These are phyloP conservation scores for Apiospora arundinis DNA, from an alignment of 2,329 filamentous ascomycete genomes.

Conservation along the genomic window DNA sequence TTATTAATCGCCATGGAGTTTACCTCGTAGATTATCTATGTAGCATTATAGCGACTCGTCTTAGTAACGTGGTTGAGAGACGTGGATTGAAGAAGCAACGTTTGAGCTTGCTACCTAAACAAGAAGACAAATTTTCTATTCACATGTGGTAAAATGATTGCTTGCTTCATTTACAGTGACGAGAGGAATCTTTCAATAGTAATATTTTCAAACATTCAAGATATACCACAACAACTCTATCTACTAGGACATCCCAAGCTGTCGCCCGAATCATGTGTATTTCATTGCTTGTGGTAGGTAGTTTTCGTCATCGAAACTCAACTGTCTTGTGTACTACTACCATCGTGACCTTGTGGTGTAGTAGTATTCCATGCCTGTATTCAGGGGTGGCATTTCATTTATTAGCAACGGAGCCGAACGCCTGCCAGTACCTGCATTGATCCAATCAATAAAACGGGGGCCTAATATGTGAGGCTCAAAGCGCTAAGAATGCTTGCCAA, in stretches of 20 bases:
- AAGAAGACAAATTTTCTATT: not conserved
- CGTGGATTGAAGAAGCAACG: not conserved
- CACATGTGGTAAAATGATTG: not conserved
- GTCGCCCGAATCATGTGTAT: not conserved
- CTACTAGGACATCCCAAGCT: not conserved
- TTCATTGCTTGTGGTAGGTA: not conserved
- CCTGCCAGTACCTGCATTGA: conserved; percentile 6
- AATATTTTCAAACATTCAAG: not conserved
- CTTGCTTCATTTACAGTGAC: not conserved
- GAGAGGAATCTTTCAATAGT: not conserved
- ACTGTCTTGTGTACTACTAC: not conserved
- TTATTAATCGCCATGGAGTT: conserved; percentile 19
- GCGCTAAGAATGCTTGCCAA: not conserved
- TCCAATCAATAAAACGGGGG: not conserved
- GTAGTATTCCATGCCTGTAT: not conserved
- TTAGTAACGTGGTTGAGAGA: not conserved
- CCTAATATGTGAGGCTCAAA: not conserved
- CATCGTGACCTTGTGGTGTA: no score
- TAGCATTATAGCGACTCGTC: not conserved
- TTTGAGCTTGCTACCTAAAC: not conserved
- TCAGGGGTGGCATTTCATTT: not conserved
- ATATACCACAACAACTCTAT: no score
- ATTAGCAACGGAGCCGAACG: not conserved
- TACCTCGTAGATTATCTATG: not conserved
- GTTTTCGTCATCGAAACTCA: not conserved